Percentiles rank a stretch among this genome's conserved stretches.
phyloP scores from a whole-genome alignment of 2,329 filamentous ascomycete genomes.

The Coniochaeta hoffmannii region DNA sequence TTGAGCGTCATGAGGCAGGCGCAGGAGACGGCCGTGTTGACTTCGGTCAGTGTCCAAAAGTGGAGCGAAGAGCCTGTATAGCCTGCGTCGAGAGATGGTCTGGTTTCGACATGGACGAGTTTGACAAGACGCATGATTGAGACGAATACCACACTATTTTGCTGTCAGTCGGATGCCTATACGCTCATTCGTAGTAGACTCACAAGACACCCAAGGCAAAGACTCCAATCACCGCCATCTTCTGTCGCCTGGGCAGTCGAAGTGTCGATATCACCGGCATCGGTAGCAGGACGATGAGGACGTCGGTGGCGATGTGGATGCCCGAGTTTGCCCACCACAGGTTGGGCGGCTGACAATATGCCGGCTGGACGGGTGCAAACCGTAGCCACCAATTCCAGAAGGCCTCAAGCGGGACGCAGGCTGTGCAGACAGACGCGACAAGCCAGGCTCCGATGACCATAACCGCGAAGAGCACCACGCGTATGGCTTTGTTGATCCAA shows the following conservation, averaged over 20 bases:
- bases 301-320: slow-evolving; percentile 14
- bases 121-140: slow-evolving; percentile 23
- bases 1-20: slow-evolving; percentile 30
- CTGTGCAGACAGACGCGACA: slow-evolving; percentile 18
- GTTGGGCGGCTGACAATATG: slow-evolving; percentile 15
- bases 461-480: slow-evolving; percentile 17
- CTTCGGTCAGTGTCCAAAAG: slow-evolving; percentile 27
- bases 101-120: slow-evolving; percentile 14
- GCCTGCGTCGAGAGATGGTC: slow-evolving; percentile 15
- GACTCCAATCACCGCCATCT: slow-evolving; percentile 15
- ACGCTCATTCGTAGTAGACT: not conserved
- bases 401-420: slow-evolving; percentile 21
- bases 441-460: slow-evolving; percentile 18
- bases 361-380: not conserved
- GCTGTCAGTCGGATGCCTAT: not conserved
- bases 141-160: slow-evolving; percentile 25
- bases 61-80: slow-evolving; percentile 21
- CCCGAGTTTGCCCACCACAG: slow-evolving; percentile 18
- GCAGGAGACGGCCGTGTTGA: slow-evolving; percentile 26
- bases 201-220: slow-evolving; percentile 18
- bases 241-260: slow-evolving; percentile 14
- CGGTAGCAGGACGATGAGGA: slow-evolving; percentile 17
- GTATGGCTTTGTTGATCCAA: slow-evolving; percentile 22
- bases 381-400: slow-evolving; percentile 20
- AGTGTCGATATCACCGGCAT: slow-evolving; percentile 14